These are phyloP conservation scores for Prunus dulcis DNA, from an alignment of 306 rosid species.

Conservation along the genomic window DNA sequence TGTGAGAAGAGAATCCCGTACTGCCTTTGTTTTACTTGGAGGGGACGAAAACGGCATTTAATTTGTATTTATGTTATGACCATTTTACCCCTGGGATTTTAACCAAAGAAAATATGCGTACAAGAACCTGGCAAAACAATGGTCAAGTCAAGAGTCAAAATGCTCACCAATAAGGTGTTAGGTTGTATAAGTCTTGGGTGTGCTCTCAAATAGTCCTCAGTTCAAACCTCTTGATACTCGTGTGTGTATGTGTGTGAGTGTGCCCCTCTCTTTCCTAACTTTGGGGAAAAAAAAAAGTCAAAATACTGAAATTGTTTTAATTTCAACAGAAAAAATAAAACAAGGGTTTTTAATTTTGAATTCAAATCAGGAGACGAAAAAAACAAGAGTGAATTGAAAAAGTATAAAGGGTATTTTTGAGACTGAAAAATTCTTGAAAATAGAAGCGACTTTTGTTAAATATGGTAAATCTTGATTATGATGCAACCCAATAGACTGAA, in stretches of 20 bases:
- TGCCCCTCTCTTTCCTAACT: accelerated
- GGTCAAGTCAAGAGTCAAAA: background rate
- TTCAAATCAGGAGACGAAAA: too few species aligned
- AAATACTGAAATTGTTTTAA: too few species aligned
- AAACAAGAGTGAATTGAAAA: too few species aligned
- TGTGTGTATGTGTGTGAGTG: too few species aligned
- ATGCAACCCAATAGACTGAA: too few species aligned
- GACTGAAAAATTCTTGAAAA: too few species aligned
- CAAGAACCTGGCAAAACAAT: background rate
- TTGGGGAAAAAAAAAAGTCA: too few species aligned
- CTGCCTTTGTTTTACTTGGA: background rate
- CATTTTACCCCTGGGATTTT: background rate
- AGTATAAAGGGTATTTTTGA: background rate
- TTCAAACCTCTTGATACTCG: accelerated
- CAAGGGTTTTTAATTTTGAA: too few species aligned
- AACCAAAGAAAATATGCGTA: background rate
- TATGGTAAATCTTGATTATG: background rate
- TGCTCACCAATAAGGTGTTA: background rate
- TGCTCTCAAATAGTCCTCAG: too few species aligned
- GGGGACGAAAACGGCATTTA: background rate
- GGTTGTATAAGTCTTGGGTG: too few species aligned
- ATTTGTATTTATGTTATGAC: background rate
- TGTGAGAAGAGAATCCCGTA: background rate
- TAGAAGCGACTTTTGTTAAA: too few species aligned
- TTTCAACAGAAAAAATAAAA: too few species aligned